These are phyloP conservation scores for Ceratobasidium sp. DNA, from an alignment of 1,284 basidiomycete species.

Conservation along the genomic window DNA sequence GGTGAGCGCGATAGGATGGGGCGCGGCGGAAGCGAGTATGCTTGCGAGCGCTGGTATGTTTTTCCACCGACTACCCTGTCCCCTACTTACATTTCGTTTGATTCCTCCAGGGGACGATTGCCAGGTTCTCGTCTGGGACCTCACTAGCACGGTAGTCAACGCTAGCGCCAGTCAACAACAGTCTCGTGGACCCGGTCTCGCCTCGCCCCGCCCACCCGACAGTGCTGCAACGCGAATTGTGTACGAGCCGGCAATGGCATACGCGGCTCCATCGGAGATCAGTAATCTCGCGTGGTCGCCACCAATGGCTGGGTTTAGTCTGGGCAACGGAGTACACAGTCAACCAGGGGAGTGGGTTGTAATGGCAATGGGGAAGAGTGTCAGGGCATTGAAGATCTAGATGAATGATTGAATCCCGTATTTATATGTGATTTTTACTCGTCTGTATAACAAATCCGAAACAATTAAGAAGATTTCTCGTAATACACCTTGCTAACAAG, in stretches of 20 bases:
- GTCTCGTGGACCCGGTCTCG: constrained; percentile 43
- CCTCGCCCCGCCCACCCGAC: constrained; percentile 25
- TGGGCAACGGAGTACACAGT: constrained; percentile 63
- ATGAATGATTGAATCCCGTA: not conserved
- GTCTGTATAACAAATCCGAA: too few species aligned
- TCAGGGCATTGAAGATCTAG: constrained; percentile 85
- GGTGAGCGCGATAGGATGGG: constrained; percentile 91
- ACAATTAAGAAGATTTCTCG: too few species aligned
- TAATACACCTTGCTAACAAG: too few species aligned
- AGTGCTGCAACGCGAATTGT: constrained; percentile 57
- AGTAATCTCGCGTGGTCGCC: constrained; percentile 91
- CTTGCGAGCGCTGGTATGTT: constrained; percentile 85
- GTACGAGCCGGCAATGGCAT: constrained; percentile 84
- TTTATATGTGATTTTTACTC: not conserved
- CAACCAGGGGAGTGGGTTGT: constrained; percentile 91
- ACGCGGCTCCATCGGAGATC: constrained; percentile 83
- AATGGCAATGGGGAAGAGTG: constrained; percentile 83
- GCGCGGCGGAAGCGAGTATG: constrained; percentile 81
- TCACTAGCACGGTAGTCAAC: constrained; percentile 65
- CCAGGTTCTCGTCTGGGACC: constrained; percentile 91
- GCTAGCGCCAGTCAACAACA: constrained; percentile 34
- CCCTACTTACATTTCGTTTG: not conserved
- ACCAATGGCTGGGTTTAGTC: constrained; percentile 72
- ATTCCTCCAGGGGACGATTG: constrained; percentile 82
- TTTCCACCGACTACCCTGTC: not conserved